A percentile compares a stretch with the other conserved stretches of the same genome.
These are phyloP conservation scores for Albophoma yamanashiensis DNA, from an alignment of 2,329 filamentous ascomycete species.

Conservation along the genomic window DNA sequence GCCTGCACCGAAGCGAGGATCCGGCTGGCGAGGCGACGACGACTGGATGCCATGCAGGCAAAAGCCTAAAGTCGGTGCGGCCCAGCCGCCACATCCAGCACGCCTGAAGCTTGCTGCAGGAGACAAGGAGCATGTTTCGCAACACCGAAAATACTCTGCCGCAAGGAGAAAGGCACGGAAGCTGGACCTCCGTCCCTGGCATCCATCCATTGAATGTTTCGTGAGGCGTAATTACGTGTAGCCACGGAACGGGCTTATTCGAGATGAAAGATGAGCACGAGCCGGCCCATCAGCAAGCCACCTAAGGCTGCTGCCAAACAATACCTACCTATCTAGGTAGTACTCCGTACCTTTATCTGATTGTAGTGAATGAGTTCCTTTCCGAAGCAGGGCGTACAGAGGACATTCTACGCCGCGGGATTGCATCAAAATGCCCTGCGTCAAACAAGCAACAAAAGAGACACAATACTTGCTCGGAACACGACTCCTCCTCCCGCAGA, in stretches of 20 bases:
- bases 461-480: background rate
- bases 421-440: background rate
- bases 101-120: background rate
- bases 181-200: background rate
- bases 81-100: background rate
- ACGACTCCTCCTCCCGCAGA: background rate
- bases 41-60: background rate
- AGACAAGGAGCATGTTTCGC: background rate
- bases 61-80: background rate
- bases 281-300: too few relatives aligned
- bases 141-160: background rate
- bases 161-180: background rate
- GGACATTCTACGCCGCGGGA: background rate
- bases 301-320: too few relatives aligned
- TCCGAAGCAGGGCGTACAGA: background rate
- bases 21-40: background rate
- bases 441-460: background rate
- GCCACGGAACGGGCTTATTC: too few relatives aligned
- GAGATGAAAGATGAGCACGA: too few relatives aligned
- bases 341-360: too few relatives aligned
- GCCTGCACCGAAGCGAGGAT: background rate
- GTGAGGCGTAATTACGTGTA: background rate
- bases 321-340: too few relatives aligned
- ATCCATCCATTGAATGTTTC: background rate
- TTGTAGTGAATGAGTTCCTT: too few relatives aligned